Base-by-base conservation (phyloP, 2,329 filamentous ascomycete species). In the Colletotrichum musicola region DNA sequence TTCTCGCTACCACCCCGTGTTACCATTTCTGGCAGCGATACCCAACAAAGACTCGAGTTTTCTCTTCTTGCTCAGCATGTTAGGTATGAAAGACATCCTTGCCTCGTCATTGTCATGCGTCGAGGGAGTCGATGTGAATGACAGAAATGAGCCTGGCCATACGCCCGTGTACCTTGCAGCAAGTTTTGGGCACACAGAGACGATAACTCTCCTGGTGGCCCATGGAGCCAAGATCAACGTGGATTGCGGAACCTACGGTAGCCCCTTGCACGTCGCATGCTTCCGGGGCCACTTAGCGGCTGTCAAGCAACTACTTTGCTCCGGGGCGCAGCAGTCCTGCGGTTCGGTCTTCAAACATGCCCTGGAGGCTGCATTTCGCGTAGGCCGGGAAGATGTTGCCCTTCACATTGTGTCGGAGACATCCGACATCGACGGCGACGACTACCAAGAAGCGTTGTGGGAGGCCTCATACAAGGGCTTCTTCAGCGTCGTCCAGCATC, bases 21-120 rank as follows among this genome's bases (percentile, higher is more conserved):
- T 18, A 9, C 14, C 7, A 14, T 1, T 4, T 3, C n/a, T 62
- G 1, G 7, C 30, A n/a, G 38, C 49, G 6, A 46, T 54, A 2
- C 12, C 10, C 4, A 5, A 18, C 0, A 16, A 6, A 7, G 35
- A 46, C 0, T 12, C 1, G 6, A 38, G 16, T 1, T 27, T 44
- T 13, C 16, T 62, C 2, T 46, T 47, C 10, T 1, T 35, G 6
- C n/a, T 47, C 1, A 54, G 49, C 12, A 46, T 27, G 1, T 46
- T 62, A 9, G 49, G 49, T 4, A n/a, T 62, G 1, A 22, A 46
- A 3, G 10, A 7, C 10, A 16, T 18, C 10, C 59, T 38, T 4
- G 4, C 1, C 2, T 5, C 18, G 1, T 22, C 1, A 4, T 22
- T 62, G 0, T 25, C 58, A 3, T 3, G 20, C 1, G 35, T 44